These are phyloP conservation scores for Tubosaeta brunneosetosa DNA, from an alignment of 768 basidiomycete genomes.

Conservation along the genomic window DNA sequence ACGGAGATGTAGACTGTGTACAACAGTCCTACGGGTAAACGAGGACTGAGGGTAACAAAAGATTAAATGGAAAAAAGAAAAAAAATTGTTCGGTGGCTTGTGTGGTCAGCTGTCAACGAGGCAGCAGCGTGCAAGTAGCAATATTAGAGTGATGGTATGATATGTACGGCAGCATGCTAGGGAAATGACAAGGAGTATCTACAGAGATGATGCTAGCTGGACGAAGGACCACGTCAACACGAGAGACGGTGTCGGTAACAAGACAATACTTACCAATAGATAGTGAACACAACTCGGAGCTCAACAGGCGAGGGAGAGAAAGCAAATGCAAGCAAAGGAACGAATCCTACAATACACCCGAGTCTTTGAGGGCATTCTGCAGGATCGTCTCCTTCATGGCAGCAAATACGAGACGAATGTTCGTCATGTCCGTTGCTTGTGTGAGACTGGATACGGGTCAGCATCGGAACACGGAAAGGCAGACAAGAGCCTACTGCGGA, in stretches of 20 bases:
- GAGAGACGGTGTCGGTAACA: background rate
- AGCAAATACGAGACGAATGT: slow-evolving; percentile 77
- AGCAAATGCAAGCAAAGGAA: background rate
- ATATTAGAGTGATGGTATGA: slow-evolving; percentile 29
- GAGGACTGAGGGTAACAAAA: background rate
- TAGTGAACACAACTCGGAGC: slow-evolving; percentile 17
- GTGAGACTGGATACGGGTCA: slow-evolving; percentile 49
- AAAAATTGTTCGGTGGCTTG: background rate
- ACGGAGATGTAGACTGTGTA: background rate
- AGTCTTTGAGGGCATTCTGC: slow-evolving; percentile 82
- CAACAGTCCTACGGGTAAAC: background rate
- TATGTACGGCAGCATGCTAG: slow-evolving; percentile 23
- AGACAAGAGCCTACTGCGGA: slow-evolving; percentile 64
- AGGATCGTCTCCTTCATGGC: slow-evolving; percentile 93
- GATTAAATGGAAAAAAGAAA: background rate
- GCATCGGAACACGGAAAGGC: background rate
- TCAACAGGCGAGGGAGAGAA: slow-evolving; percentile 1
- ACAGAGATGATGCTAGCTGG: slow-evolving; percentile 31
- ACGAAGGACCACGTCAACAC: background rate
- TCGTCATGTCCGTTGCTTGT: slow-evolving; percentile 85
- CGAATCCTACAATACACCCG: slow-evolving; percentile 61
- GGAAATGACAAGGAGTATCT: slow-evolving; percentile 22
- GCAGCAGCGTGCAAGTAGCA: background rate
- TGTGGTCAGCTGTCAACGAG: background rate
- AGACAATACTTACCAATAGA: slow-evolving; percentile 22